phyloP scores from a whole-genome alignment of 2,329 filamentous ascomycete species.

The Penicillium glabrum region DNA sequence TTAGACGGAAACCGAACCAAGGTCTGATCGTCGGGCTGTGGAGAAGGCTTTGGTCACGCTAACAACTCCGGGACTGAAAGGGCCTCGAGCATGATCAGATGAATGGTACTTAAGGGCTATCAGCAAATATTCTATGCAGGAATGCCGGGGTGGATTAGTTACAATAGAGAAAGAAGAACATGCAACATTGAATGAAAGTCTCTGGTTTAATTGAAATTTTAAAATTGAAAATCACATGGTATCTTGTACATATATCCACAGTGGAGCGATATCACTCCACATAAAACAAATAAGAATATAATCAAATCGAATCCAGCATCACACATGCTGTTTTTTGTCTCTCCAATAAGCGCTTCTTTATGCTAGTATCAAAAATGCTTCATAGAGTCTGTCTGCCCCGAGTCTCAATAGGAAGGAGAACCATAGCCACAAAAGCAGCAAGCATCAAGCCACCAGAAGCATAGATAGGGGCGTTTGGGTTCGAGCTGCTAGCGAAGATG shows the following conservation, averaged over 20 bases:
- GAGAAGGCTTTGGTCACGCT: too few species aligned
- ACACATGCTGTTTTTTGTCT: too few species aligned
- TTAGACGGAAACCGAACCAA: too few species aligned
- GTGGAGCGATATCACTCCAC: not conserved
- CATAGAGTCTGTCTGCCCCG: constrained; percentile 44
- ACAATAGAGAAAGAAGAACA: too few species aligned
- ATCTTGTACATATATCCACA: not conserved
- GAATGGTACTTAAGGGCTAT: too few species aligned
- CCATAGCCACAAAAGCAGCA: constrained; percentile 48
- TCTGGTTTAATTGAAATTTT: not conserved
- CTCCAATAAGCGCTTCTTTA: not conserved
- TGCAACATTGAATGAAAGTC: too few species aligned
- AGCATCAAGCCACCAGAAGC: constrained; percentile 46
- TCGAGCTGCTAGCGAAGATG: constrained; percentile 38
- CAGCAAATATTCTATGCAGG: too few species aligned
- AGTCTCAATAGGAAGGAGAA: constrained; percentile 48
- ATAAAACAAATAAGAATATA: not conserved
- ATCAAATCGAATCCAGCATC: not conserved
- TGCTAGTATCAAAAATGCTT: constrained; percentile 1
- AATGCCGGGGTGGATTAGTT: too few species aligned
- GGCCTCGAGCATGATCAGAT: too few species aligned
- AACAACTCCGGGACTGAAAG: too few species aligned
- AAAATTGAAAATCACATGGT: not conserved
- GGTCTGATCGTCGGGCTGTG: too few species aligned
- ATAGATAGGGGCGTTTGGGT: constrained; percentile 47